These are phyloP conservation scores for Puccinia novopanici DNA, from an alignment of 1,284 basidiomycete species.

Conservation along the genomic window DNA sequence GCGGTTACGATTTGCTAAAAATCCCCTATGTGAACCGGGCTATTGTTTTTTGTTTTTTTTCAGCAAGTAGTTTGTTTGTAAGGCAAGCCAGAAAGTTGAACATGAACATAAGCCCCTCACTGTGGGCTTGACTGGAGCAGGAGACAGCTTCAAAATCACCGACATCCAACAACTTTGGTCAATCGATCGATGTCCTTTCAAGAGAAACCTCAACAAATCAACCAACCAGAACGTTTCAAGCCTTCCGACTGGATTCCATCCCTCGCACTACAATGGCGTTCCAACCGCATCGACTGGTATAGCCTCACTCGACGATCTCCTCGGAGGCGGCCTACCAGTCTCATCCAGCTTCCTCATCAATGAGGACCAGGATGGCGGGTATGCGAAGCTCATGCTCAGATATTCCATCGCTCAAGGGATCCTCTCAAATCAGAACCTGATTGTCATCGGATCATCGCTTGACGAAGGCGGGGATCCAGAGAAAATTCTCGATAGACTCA, in stretches of 20 bases:
- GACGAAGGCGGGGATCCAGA: conserved; percentile 64
- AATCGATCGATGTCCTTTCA: conserved; percentile 43
- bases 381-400: conserved; percentile 80
- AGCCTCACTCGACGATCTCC: conserved; percentile 89
- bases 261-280: conserved; percentile 46
- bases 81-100: too few species aligned
- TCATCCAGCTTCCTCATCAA: conserved; percentile 73
- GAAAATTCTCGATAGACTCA: conserved; percentile 57
- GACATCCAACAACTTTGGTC: not conserved
- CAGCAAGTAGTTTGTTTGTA: not conserved
- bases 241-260: conserved; percentile 32
- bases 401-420: conserved; percentile 88
- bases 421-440: conserved; percentile 69
- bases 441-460: conserved; percentile 63
- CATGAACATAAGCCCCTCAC: too few species aligned
- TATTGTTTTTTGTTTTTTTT: too few species aligned
- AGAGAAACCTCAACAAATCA: conserved; percentile 27
- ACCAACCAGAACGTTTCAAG: not conserved
- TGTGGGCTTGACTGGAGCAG: too few species aligned
- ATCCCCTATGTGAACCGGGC: too few species aligned
- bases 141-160: not conserved
- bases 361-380: conserved; percentile 79
- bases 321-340: conserved; percentile 88
- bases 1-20: too few species aligned
- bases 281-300: conserved; percentile 72